Evolutionary conservation across 768 basidiomycete genomes (phyloP), one percentile per base, ranked within the genome.

Genomic region (Boletales sp.): DNA sequence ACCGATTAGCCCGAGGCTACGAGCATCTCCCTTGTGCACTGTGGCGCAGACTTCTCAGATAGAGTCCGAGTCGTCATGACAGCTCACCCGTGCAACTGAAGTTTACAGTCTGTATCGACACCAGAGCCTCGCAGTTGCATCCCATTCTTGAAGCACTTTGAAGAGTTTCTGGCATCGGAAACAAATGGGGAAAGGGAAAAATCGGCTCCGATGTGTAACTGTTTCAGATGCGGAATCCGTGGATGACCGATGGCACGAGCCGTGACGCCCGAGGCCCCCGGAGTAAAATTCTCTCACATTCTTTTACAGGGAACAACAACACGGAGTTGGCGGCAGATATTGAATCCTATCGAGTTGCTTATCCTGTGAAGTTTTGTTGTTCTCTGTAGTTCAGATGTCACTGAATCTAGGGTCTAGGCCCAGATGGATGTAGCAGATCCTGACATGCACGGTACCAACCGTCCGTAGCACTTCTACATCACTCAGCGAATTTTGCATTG

Each of bases 171-270:
- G 32, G 32, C 36, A 7, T 35, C 41, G 43, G 25, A 28, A 25
- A 17, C 40, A 46, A 35, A 46, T 43, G 4, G 19, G 25, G 8
- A 45, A 55, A 8, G 7, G 30, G 35, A 44, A 42, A 51, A 44
- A 28, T n/a, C 7, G 8, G 21, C 17, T 15, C 19, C 28, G 53
- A 12, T 19, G 15, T 39, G 19, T 4, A 12, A 17, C 21, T 21
- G 38, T 55, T 55, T 55, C 54, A 55, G 19, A 34, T 54, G 9
- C 32, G 39, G 41, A n/a, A 49, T 21, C 8, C 8, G 36, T 41
- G 36, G 31, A 51, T 32, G n/a, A 37, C 36, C 17, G 36, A 37
- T 18, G 36, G 36, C 15, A 8, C 15, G 9, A 17, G 6, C 25
- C 25, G 25, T 28, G 25, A 28, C 25, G 25, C 25, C 25, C 25